Evolutionary conservation across 176 grass and related monocot genomes (phyloP), one percentile per base, ranked within the genome.

Genomic region (Musa troglodytarum): DNA sequence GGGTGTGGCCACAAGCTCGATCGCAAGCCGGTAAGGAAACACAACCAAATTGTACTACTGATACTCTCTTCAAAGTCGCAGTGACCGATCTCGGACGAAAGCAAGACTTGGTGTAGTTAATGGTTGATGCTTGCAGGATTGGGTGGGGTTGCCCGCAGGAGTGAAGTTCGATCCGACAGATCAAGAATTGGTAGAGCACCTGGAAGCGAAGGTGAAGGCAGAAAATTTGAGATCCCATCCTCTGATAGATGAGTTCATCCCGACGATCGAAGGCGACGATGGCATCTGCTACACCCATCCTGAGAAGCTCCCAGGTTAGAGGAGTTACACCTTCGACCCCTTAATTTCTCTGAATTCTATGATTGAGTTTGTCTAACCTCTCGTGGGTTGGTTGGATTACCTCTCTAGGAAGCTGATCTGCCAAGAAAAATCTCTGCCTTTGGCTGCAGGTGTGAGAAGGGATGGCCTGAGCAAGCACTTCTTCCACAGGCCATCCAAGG

Each of bases 241-340:
- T 25, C 85, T 98, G 76, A 91, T 98, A 81, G 90, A 98, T 72
- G 90, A 94, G 74, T 98, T 98, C 80, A 98, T 98, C 86, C 81
- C 86, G 55, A 94, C 90, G 53, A 94, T 98, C 67, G 84, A 98
- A 72, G 95, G 95, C 71, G 90, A 98, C 61, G 91, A 91, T 24
- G 95, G 90, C 73, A 98, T 98, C 83, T 98, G 95, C 74, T 98
- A 98, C 78, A 94, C 95, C 68, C 88, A 94, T 80, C 95, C 95
- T 68, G 88, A 94, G 77, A 91, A 85, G 87, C 82, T 98, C 49
- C 95, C 95, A 87, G 95, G 95, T 91, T 43, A 43, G 34, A 43
- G 34, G 34, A 43, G 34, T 43, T 43, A 43, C 34, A 43, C 34
- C 34, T 4, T 6, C 34, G 34, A 43, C 34, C 0, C 34, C 4